Evolutionary conservation across 2,329 filamentous ascomycete species (phyloP), one percentile per base, ranked within the genome.

Genomic region (Lecanicillium sp.): DNA sequence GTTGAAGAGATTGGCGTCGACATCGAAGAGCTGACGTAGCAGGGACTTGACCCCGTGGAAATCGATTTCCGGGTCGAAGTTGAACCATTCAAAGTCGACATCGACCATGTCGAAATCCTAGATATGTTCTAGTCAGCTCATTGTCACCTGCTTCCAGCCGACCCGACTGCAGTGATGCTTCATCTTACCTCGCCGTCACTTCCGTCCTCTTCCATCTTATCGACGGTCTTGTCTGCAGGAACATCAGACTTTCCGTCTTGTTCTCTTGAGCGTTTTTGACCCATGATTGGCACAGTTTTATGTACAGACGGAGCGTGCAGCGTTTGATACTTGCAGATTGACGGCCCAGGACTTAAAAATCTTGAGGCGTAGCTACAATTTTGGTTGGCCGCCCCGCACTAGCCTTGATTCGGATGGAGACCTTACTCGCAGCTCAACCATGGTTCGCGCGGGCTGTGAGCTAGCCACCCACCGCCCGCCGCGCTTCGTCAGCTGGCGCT

Each of bases 1-100:
- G 61, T 97, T 84, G 67, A 96, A 87, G 20, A 94, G 71, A 44
- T 82, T 74, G 33, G 84, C 75, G 64, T 98, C 92, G 39, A 85
- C 78, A 60, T 97, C 92, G 60, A 98, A 81, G 30, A 98, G 78
- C 62, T 98, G 92, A 44, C 90, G 84, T 43, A 96, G 65, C 7
- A 98, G 78, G 9, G 79, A 83, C 62, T 96, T 96, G 51, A 94
- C 77, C 42, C 92, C 92, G 64, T 97, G 90, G 62, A 97, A 97
- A 62, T 98, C 92, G 52, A 94, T 74, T 7, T 84, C 79, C 2
- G 85, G 73, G 52, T 92, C 83, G 46, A 90, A 94, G 64, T 96
- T 94, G 68, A 97, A 98, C 85, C 88, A 97, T 68, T 98, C 92
- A 55, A 98, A 98, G 49, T 97, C 90, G 42, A 97, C 88, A 57